Evolutionary conservation across 163 green algal genomes (phyloP).

Genomic region (Scenedesmus sp.): DNA sequence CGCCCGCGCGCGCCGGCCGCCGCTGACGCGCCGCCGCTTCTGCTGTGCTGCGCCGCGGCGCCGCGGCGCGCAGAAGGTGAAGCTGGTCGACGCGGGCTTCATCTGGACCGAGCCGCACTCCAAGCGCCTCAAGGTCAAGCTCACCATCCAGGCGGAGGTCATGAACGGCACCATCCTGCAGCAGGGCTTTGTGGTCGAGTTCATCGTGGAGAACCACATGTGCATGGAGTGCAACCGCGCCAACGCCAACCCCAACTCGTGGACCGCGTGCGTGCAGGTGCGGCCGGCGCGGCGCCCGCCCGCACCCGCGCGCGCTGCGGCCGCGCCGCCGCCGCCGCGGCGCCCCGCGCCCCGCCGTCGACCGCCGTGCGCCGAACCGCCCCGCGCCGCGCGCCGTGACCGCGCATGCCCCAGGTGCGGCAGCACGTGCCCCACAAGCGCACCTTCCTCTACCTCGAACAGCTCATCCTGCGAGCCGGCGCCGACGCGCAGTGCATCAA

Average conservation of each 20-base stretch:
- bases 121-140: constrained; percentile 96
- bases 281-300: not conserved
- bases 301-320: too few species aligned
- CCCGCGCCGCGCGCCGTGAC: too few species aligned
- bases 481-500: constrained; percentile 90
- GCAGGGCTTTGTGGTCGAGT: constrained; percentile 96
- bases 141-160: constrained; percentile 97
- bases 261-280: constrained; percentile 90
- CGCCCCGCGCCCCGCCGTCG: too few species aligned
- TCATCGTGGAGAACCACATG: constrained; percentile 95
- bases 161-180: constrained; percentile 98
- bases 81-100: constrained; percentile 98
- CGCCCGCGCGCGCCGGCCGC: too few species aligned
- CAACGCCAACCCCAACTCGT: constrained; percentile 95
- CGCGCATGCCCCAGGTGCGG: constrained; percentile 74
- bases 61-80: constrained; percentile 72
- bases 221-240: constrained; percentile 90
- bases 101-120: constrained; percentile 99
- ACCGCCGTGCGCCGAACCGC: too few species aligned
- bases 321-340: too few species aligned
- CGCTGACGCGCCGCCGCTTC: too few species aligned
- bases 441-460: constrained; percentile 99
- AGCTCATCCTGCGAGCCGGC: constrained; percentile 97
- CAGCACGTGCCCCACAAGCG: constrained; percentile 98
- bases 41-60: too few species aligned